Evolutionary conservation across 2,329 filamentous ascomycete genomes (phyloP).

Genomic region (Cadophora gregata): DNA sequence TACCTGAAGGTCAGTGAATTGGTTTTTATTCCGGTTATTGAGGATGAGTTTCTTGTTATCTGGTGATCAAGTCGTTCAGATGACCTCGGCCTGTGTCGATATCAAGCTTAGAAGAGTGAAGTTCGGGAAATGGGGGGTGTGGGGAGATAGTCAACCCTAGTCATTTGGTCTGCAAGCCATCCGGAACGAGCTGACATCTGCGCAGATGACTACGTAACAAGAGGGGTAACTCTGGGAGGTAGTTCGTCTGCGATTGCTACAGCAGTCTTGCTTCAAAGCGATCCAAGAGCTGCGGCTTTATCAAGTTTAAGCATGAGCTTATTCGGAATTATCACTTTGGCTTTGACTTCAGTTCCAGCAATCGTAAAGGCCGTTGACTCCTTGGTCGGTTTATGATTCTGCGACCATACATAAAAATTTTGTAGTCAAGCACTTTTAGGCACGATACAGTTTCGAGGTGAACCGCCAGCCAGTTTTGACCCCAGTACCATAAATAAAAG

Average conservation of each 20-base stretch:
- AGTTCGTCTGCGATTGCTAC: conserved; percentile 67
- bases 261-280: conserved; percentile 59
- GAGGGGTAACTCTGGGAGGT: conserved; percentile 65
- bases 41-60: background rate
- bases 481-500: conserved; percentile 11
- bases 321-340: conserved; percentile 63
- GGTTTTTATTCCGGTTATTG: conserved; percentile 1
- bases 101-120: background rate
- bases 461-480: conserved; percentile 18
- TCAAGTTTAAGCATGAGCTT: conserved; percentile 65
- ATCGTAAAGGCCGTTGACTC: conserved; percentile 55
- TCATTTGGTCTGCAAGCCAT: background rate
- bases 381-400: conserved; percentile 50
- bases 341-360: conserved; percentile 62
- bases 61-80: conserved; percentile 6
- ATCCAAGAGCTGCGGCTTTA: conserved; percentile 64
- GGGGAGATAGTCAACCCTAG: background rate
- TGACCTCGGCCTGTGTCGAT: background rate
- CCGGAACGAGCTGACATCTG: conserved; percentile 23
- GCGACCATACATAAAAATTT: conserved; percentile 32
- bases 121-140: background rate
- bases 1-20: conserved; percentile 55
- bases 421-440: conserved; percentile 30
- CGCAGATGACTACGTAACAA: conserved; percentile 65
- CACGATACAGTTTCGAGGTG: conserved; percentile 16